A percentile compares a stretch with the other conserved stretches of the same genome.
Evolutionary conservation across 2,329 filamentous ascomycete genomes (phyloP).

Genomic region (Geoglossum cookeanum): DNA sequence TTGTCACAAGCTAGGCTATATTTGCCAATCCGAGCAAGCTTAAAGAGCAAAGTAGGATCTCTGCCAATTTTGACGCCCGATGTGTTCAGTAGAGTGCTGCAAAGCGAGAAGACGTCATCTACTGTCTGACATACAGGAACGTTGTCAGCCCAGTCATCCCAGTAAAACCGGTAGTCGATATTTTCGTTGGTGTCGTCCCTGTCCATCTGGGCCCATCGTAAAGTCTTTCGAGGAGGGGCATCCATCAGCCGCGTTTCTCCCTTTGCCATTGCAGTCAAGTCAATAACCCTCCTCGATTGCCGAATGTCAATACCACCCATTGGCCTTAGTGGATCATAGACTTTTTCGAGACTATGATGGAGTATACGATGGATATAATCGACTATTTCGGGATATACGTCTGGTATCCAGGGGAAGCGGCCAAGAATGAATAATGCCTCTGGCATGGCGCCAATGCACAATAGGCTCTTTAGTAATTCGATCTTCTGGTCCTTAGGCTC

Average conservation of each 20-base stretch:
- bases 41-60: slow-evolving; percentile 58
- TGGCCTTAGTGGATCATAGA: slow-evolving; percentile 38
- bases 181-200: slow-evolving; percentile 56
- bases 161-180: slow-evolving; percentile 75
- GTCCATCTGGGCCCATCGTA: slow-evolving; percentile 75
- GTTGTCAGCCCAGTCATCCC: slow-evolving; percentile 92
- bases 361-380: slow-evolving; percentile 71
- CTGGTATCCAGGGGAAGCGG: slow-evolving; percentile 79
- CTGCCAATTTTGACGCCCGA: slow-evolving; percentile 80
- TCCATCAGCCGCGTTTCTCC: slow-evolving; percentile 45
- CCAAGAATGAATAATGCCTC: slow-evolving; percentile 86
- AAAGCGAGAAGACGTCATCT: slow-evolving; percentile 78
- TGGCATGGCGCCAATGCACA: slow-evolving; percentile 80
- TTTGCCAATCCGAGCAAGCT: slow-evolving; percentile 68
- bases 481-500: slow-evolving; percentile 81
- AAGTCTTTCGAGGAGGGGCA: slow-evolving; percentile 41
- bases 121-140: slow-evolving; percentile 78
- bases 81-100: slow-evolving; percentile 64
- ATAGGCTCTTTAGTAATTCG: slow-evolving; percentile 59
- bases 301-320: slow-evolving; percentile 23
- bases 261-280: slow-evolving; percentile 50
- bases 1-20: slow-evolving; percentile 52
- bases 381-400: slow-evolving; percentile 64
- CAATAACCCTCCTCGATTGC: slow-evolving; percentile 33
- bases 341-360: slow-evolving; percentile 60